phyloP scores from a whole-genome alignment of 1,284 basidiomycete genomes.

The Sporisorium scitamineum region DNA sequence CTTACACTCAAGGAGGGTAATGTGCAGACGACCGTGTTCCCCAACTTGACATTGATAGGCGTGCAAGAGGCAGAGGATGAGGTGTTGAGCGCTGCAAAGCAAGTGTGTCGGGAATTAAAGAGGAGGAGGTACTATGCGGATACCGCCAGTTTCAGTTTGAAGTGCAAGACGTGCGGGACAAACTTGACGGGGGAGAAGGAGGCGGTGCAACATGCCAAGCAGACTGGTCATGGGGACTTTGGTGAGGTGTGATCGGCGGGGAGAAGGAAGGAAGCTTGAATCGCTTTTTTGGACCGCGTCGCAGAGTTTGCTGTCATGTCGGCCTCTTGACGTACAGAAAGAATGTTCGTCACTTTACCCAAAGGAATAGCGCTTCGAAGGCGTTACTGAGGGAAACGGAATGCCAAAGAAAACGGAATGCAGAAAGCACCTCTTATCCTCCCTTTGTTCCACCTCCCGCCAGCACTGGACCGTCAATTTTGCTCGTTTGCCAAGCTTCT shows the following conservation, averaged over 20 bases:
- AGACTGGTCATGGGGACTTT: conserved; percentile 57
- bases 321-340: not conserved
- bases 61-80: conserved; percentile 20
- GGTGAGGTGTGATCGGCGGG: conserved; percentile 25
- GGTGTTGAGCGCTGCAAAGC: conserved; percentile 33
- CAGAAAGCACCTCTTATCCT: too few species aligned
- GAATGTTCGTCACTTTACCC: too few species aligned
- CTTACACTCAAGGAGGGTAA: conserved; percentile 26
- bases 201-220: conserved; percentile 52
- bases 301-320: not conserved
- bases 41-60: conserved; percentile 20
- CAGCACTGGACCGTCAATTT: too few species aligned
- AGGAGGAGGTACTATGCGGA: conserved; percentile 54
- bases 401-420: not conserved
- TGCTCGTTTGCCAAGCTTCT: too few species aligned
- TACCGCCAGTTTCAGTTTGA: conserved; percentile 50
- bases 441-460: too few species aligned
- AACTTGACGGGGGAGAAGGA: conserved; percentile 51
- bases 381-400: too few species aligned
- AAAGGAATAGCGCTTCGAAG: too few species aligned
- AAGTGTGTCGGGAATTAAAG: conserved; percentile 39
- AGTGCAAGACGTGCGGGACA: conserved; percentile 45
- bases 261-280: not conserved
- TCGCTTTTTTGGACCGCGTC: not conserved
- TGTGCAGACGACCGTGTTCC: conserved; percentile 40